Conservation (phyloP, 805 yeast genomes). For the Teunomyces kruisii region DNA sequence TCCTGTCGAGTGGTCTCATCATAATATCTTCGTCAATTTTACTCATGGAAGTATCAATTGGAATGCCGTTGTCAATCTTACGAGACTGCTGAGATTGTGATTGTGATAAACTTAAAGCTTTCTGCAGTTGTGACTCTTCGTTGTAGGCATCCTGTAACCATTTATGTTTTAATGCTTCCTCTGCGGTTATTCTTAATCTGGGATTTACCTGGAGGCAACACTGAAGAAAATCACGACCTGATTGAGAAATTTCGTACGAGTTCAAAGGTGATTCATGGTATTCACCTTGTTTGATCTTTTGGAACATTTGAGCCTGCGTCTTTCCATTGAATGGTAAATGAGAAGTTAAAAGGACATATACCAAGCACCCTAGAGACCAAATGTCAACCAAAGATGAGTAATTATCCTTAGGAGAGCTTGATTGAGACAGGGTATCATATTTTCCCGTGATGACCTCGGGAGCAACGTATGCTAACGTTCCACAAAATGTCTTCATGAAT, state of each 20-base stretch:
- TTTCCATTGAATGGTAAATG: constrained; percentile 94
- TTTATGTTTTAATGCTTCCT: constrained; percentile 70
- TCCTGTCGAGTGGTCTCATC: constrained; percentile 40
- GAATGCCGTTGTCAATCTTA: constrained; percentile 40
- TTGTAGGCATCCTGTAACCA: constrained; percentile 60
- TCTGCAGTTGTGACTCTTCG: constrained; percentile 28
- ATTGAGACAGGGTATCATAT: constrained; percentile 36
- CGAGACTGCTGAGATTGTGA: constrained; percentile 66
- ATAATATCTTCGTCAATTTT: constrained; percentile 43
- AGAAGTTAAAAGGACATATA: constrained; percentile 87
- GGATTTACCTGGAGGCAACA: constrained; percentile 78
- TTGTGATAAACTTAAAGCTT: constrained; percentile 61
- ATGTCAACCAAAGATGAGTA: constrained; percentile 91
- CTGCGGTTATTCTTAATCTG: constrained; percentile 66
- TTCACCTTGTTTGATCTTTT: constrained; percentile 72
- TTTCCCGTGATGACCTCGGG: constrained; percentile 81
- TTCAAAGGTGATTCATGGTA: constrained; percentile 76
- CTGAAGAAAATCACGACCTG: constrained; percentile 71
- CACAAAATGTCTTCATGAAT: constrained; percentile 94
- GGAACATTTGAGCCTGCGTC: constrained; percentile 82
- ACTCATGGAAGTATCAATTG: constrained; percentile 34
- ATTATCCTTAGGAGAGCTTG: constrained; percentile 25
- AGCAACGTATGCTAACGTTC: constrained; percentile 94
- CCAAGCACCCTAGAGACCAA: constrained; percentile 96
- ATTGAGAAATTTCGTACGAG: constrained; percentile 61